phyloP scores from a whole-genome alignment of 768 basidiomycete species.

The Podaxis sp. region DNA sequence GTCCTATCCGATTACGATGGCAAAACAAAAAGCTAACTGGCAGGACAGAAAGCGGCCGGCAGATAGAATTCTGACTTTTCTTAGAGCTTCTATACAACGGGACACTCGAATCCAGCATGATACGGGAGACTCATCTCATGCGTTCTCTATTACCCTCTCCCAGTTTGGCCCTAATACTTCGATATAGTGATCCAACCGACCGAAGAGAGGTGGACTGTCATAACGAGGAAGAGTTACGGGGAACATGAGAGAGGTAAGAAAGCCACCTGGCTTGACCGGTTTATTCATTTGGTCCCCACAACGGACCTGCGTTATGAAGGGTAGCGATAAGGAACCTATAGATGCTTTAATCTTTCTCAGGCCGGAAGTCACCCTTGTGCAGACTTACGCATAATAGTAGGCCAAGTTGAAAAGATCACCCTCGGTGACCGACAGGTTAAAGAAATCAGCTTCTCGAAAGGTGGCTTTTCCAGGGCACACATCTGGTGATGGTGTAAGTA shows the following conservation, averaged over 20 bases:
- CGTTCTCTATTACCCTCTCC: conserved; percentile 52
- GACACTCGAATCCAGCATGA: conserved; percentile 48
- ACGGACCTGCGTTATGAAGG: conserved; percentile 44
- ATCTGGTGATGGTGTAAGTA: too few species aligned
- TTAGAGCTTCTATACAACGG: conserved; percentile 47
- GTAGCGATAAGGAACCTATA: conserved; percentile 73
- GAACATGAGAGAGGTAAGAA: conserved; percentile 58
- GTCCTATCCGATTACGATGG: too few species aligned
- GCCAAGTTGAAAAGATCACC: conserved; percentile 51
- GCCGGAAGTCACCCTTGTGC: too few species aligned
- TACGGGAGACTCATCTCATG: conserved; percentile 40
- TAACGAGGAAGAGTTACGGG: conserved; percentile 48
- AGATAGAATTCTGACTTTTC: too few species aligned
- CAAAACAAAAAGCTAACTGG: too few species aligned
- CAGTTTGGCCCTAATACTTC: conserved; percentile 49
- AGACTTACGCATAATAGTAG: conserved; percentile 61
- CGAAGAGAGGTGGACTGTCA: conserved; percentile 62
- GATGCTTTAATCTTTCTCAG: too few species aligned
- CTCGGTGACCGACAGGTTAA: conserved; percentile 34
- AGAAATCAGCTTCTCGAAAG: conserved; percentile 55
- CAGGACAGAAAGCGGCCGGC: too few species aligned
- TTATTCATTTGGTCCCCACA: conserved; percentile 61
- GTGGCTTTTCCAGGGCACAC: conserved; percentile 27
- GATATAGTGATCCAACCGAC: conserved; percentile 55
- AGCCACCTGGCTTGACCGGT: conserved; percentile 60